Percentiles rank a stretch among this genome's conserved stretches.
phyloP scores from a whole-genome alignment of 2,329 filamentous ascomycete genomes.

The Ophiostoma angusticollis region DNA sequence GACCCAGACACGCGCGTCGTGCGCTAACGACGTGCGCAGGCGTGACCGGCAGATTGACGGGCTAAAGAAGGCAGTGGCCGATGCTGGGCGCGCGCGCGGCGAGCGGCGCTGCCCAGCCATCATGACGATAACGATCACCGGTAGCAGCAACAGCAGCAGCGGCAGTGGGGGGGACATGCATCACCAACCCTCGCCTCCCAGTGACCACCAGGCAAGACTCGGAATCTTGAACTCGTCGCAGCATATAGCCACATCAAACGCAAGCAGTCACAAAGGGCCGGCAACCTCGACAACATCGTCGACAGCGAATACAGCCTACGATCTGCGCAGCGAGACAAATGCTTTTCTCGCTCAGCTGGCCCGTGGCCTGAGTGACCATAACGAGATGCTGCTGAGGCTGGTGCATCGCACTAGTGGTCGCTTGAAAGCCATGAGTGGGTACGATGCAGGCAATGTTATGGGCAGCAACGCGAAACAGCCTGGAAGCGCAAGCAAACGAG shows the following conservation, averaged over 20 bases:
- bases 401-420: slow-evolving; percentile 59
- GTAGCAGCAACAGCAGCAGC: slow-evolving; percentile 38
- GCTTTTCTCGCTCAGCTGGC: slow-evolving; percentile 79
- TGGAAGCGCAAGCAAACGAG: too few species aligned
- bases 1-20: slow-evolving; percentile 72
- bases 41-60: slow-evolving; percentile 80
- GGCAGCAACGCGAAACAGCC: too few species aligned
- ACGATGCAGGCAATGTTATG: slow-evolving; percentile 19
- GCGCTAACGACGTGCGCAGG: slow-evolving; percentile 81
- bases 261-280: not conserved
- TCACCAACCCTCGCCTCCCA: slow-evolving; percentile 1
- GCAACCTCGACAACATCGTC: not conserved
- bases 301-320: slow-evolving; percentile 31
- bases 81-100: slow-evolving; percentile 51
- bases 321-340: slow-evolving; percentile 74
- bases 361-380: slow-evolving; percentile 77
- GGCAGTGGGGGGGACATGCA: too few species aligned
- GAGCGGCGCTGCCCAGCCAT: slow-evolving; percentile 41
- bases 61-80: slow-evolving; percentile 74
- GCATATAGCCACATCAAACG: not conserved
- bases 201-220: not conserved
- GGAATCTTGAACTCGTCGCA: too few species aligned
- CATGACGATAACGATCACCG: slow-evolving; percentile 44
- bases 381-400: slow-evolving; percentile 65
- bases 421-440: slow-evolving; percentile 54